These are phyloP conservation scores for Symbiotaphrina buchneri DNA, from an alignment of 495 filamentous ascomycete genomes.

Conservation along the genomic window DNA sequence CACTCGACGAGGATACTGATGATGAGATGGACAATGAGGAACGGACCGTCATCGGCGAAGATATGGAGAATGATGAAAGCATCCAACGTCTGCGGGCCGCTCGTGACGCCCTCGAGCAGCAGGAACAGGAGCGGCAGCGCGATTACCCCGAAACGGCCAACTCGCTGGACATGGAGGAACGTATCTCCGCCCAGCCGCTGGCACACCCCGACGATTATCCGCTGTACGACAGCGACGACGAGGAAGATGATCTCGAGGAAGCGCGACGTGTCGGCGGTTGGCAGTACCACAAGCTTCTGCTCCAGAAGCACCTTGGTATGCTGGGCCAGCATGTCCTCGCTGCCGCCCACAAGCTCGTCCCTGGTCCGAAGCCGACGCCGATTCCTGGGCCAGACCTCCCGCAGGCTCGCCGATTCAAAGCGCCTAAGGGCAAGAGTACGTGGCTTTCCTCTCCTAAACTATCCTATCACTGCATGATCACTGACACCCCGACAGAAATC, in stretches of 20 bases:
- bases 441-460: slow-evolving; percentile 3
- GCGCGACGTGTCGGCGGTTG: slow-evolving; percentile 48
- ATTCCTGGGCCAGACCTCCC: slow-evolving; percentile 33
- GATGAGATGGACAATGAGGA: slow-evolving; percentile 37
- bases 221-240: slow-evolving; percentile 82
- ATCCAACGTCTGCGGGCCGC: slow-evolving; percentile 21
- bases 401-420: slow-evolving; percentile 48
- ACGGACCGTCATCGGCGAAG: slow-evolving; percentile 16
- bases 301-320: slow-evolving; percentile 20
- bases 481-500: slow-evolving; percentile 33
- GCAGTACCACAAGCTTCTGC: slow-evolving; percentile 36
- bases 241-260: slow-evolving; percentile 45
- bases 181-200: slow-evolving; percentile 34
- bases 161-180: slow-evolving; percentile 53
- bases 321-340: slow-evolving; percentile 17
- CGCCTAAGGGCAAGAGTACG: slow-evolving; percentile 70
- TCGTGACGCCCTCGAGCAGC: slow-evolving; percentile 20
- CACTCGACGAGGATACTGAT: slow-evolving; percentile 38
- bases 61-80: slow-evolving; percentile 22
- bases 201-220: slow-evolving; percentile 47
- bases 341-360: slow-evolving; percentile 26
- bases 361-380: slow-evolving; percentile 33
- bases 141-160: slow-evolving; percentile 23
- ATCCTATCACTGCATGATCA: slow-evolving; percentile 5
- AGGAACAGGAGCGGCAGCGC: slow-evolving; percentile 9